A percentile compares a stretch with the other conserved stretches of the same genome.
Evolutionary conservation across 495 filamentous ascomycete species (phyloP).

Genomic region (Penicillium simplicissimum): DNA sequence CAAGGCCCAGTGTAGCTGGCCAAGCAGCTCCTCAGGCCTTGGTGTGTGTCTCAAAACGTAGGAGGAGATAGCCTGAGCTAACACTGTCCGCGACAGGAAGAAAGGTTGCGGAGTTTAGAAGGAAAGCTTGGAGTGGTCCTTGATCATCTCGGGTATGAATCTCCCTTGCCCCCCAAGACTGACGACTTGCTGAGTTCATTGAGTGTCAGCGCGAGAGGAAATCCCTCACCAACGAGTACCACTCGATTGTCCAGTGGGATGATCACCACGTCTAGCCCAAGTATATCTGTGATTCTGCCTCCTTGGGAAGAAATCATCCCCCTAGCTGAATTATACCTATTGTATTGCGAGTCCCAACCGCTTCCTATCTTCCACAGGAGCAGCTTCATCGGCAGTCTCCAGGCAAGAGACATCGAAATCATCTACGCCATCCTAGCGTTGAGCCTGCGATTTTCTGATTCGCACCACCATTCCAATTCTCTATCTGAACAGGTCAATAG

Average conservation of each 20-base stretch:
- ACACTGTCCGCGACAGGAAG: slow-evolving; percentile 32
- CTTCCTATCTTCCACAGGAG: slow-evolving; percentile 44
- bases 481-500: slow-evolving; percentile 26
- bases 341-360: slow-evolving; percentile 50
- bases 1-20: slow-evolving; percentile 12
- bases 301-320: slow-evolving; percentile 43
- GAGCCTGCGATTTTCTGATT: slow-evolving; percentile 36
- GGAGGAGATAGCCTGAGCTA: background rate
- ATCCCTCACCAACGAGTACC: background rate
- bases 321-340: slow-evolving; percentile 42
- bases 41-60: slow-evolving; percentile 17
- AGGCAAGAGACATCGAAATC: slow-evolving; percentile 40
- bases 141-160: slow-evolving; percentile 31
- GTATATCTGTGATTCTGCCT: slow-evolving; percentile 27
- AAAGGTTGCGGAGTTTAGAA: slow-evolving; percentile 42
- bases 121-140: slow-evolving; percentile 41
- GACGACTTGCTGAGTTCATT: background rate
- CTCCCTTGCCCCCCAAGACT: background rate
- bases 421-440: slow-evolving; percentile 45
- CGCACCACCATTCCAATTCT: slow-evolving; percentile 15
- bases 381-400: slow-evolving; percentile 39
- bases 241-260: background rate
- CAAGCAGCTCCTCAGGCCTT: slow-evolving; percentile 21
- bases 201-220: slow-evolving; percentile 15
- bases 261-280: slow-evolving; percentile 10